Base-by-base conservation (phyloP, 202 grass and related monocot species). In the Brachypodium distachyon region DNA sequence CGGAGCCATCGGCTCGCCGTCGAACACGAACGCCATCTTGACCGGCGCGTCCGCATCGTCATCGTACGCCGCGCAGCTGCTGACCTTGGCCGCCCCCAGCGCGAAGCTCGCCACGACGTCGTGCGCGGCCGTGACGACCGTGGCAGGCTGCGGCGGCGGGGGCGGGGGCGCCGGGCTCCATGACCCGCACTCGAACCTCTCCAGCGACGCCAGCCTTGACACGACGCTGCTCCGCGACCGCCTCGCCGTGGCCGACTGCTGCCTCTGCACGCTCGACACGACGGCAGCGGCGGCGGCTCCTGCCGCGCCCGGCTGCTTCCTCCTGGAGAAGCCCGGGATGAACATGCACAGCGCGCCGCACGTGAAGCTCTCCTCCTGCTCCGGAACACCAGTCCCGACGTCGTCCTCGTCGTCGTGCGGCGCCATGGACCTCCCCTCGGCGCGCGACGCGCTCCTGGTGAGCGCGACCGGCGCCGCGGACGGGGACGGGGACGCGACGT, bases 161-260 rank as follows among this genome's bases (percentile, higher is more conserved):
- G 53, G 90, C 0, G 90, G 79, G 61, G 61, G 74, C 0, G 53
- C 87, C 0, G 90, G 79, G 61, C 76, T 83, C 90, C 87, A 93
- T 16, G 90, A 93, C 17, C 83, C 90, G 44, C 90, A 93, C 42
- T 93, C 84, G 53, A 90, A 90, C 64, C 84, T 81, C 82, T 93
- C 90, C 47, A 90, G 68, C 10, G 84, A 84, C 52, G 87, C 84
- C 46, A 93, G 37, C 55, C 81, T 57, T n/a, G 84, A 93, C 72
- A 74, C 54, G 67, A 74, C 54, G 67, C 59, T 74, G 76, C 81
- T 63, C 33, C 66, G 63, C n/a, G n/a, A n/a, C 6, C 83, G 65
- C 50, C 37, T 54, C 47, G n/a, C 23, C 2, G 58, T n/a, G n/a
- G n/a, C 72, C 3, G 84, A 88, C 6, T 76, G 77, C 77, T 83